These are phyloP conservation scores for Verbascum thapsus DNA, from an alignment of 257 asterid species.

Conservation along the genomic window DNA sequence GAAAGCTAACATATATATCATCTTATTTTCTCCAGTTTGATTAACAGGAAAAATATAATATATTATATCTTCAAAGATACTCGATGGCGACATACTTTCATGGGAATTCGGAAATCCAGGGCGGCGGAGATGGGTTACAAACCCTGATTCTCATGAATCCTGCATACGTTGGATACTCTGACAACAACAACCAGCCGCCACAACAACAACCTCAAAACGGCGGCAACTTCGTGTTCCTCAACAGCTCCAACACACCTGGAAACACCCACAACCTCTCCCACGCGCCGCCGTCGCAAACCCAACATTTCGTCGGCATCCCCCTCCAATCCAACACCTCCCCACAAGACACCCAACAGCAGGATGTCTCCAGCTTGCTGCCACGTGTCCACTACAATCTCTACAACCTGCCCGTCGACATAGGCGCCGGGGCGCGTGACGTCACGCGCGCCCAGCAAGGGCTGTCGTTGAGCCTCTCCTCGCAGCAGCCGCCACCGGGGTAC, in stretches of 20 bases:
- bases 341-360: conserved; percentile 42
- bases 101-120: conserved; percentile 79
- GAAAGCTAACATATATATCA: conserved; percentile 40
- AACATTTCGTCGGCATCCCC: conserved; percentile 77
- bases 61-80: background rate
- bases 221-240: conserved; percentile 66
- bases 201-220: conserved; percentile 29
- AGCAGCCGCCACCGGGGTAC: conserved; percentile 50
- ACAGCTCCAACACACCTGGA: conserved; percentile 51
- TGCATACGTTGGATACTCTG: conserved; percentile 78
- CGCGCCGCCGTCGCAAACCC: conserved; percentile 72
- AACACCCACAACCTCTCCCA: conserved; percentile 37
- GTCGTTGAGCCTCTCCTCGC: conserved; percentile 74
- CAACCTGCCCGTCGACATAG: conserved; percentile 42
- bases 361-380: conserved; percentile 58
- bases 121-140: conserved; percentile 76
- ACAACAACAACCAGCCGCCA: conserved; percentile 47
- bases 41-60: background rate
- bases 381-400: conserved; percentile 66
- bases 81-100: conserved; percentile 87
- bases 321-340: conserved; percentile 41
- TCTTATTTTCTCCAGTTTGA: background rate
- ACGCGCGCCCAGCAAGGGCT: conserved; percentile 78
- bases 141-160: conserved; percentile 95
- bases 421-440: conserved; percentile 70